These are phyloP conservation scores for Penicillium coffeae DNA, from an alignment of 495 filamentous ascomycete genomes.

Conservation along the genomic window DNA sequence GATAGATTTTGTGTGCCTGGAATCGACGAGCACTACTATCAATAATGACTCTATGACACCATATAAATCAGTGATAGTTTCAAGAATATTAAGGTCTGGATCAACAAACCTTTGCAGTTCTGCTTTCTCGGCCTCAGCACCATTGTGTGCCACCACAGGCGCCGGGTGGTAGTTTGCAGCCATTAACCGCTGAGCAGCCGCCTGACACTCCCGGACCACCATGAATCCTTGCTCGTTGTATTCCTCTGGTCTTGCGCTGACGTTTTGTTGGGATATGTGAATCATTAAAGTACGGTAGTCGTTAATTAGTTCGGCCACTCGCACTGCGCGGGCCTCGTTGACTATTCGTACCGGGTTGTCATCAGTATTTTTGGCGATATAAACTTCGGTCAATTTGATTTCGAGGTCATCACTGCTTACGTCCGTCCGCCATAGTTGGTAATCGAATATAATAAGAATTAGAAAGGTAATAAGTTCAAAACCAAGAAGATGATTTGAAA, in stretches of 20 bases:
- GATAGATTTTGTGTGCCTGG: constrained; percentile 80
- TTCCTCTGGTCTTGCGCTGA: constrained; percentile 56
- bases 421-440: constrained; percentile 56
- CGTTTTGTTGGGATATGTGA: constrained; percentile 69
- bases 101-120: constrained; percentile 66
- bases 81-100: neutral
- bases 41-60: constrained; percentile 71
- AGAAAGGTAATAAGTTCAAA: constrained; percentile 4
- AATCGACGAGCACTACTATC: constrained; percentile 78
- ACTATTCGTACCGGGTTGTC: constrained; percentile 46
- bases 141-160: constrained; percentile 45
- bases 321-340: constrained; percentile 75
- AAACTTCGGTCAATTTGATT: neutral
- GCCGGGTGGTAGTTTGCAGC: constrained; percentile 62
- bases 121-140: constrained; percentile 66
- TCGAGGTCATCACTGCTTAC: constrained; percentile 37
- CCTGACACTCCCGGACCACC: constrained; percentile 67
- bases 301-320: constrained; percentile 77
- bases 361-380: constrained; percentile 2
- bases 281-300: constrained; percentile 81
- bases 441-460: constrained; percentile 16
- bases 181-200: constrained; percentile 72
- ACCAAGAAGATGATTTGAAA: neutral
- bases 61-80: no score
- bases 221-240: constrained; percentile 76